A percentile compares a stretch with the other conserved stretches of the same genome.
phyloP scores from a whole-genome alignment of 768 basidiomycete species.

The Tulasnella sp. region DNA sequence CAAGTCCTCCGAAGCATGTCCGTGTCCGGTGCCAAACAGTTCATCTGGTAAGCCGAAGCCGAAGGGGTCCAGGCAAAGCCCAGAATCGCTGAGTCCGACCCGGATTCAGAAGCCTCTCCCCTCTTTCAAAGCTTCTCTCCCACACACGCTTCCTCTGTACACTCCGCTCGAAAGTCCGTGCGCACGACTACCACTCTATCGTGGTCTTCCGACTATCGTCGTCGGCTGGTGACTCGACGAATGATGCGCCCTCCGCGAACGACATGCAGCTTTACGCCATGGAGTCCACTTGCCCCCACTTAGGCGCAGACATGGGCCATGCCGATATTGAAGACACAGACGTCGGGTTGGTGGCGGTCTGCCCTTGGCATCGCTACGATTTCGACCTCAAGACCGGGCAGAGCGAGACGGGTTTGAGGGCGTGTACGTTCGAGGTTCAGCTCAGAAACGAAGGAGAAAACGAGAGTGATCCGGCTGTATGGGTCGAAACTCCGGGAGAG shows the following conservation, averaged over 20 bases:
- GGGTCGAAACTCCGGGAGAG: constrained; percentile 45
- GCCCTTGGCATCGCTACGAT: constrained; percentile 66
- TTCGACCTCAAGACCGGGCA: constrained; percentile 59
- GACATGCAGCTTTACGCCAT: constrained; percentile 52
- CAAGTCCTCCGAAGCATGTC: too few relatives aligned
- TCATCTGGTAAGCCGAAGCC: too few relatives aligned
- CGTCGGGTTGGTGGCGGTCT: constrained; percentile 48
- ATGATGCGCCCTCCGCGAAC: constrained; percentile 7
- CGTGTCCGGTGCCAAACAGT: too few relatives aligned
- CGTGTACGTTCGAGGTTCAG: constrained; percentile 55
- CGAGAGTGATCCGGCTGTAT: constrained; percentile 34
- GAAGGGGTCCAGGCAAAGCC: too few relatives aligned
- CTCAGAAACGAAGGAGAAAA: constrained; percentile 23
- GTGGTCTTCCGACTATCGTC: constrained; percentile 53
- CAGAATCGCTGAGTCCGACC: too few relatives aligned
- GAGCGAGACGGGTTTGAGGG: constrained; percentile 54
- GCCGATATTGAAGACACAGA: constrained; percentile 64
- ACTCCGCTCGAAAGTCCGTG: constrained; percentile 44
- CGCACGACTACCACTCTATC: constrained; percentile 40
- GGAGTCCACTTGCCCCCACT: constrained; percentile 71
- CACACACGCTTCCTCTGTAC: constrained; percentile 52
- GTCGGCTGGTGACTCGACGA: constrained; percentile 11
- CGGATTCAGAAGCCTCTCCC: constrained; percentile 4
- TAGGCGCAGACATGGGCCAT: constrained; percentile 69
- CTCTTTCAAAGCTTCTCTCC: constrained; percentile 22